Evolutionary conservation across 2,329 filamentous ascomycete species (phyloP).

Genomic region (Fusarium sp.): DNA sequence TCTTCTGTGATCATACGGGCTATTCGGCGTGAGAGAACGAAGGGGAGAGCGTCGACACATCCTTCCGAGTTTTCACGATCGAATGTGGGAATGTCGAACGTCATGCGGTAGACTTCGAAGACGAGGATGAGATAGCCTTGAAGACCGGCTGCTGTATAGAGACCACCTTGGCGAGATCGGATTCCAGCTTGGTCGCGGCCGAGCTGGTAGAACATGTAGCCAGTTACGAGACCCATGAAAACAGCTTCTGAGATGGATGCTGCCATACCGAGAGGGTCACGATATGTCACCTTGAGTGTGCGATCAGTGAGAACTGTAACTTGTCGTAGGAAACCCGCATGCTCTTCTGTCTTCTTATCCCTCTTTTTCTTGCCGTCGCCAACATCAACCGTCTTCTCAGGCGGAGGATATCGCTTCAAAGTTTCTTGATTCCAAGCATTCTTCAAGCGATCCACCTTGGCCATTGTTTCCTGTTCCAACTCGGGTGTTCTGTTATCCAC

Average conservation of each 20-base stretch:
- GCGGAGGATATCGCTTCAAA: constrained; percentile 41
- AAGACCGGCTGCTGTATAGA: constrained; percentile 77
- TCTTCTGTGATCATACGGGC: constrained; percentile 78
- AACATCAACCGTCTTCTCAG: constrained; percentile 23
- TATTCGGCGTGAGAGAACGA: constrained; percentile 75
- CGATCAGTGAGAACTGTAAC: constrained; percentile 74
- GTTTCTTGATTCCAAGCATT: constrained; percentile 66
- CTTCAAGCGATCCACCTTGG: constrained; percentile 71
- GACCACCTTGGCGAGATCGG: constrained; percentile 76
- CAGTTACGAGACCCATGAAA: constrained; percentile 76
- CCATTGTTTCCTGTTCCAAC: constrained; percentile 69
- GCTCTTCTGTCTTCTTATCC: constrained; percentile 49
- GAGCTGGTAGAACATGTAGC: constrained; percentile 78
- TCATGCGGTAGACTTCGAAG: constrained; percentile 81
- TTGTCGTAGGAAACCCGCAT: constrained; percentile 71
- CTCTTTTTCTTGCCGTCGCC: constrained; percentile 32
- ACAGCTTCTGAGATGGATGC: constrained; percentile 77
- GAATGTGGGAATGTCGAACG: constrained; percentile 79
- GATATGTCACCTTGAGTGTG: constrained; percentile 76
- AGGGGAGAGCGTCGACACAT: constrained; percentile 76
- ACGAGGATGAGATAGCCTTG: constrained; percentile 82
- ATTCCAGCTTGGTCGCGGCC: constrained; percentile 76
- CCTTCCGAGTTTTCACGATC: constrained; percentile 81
- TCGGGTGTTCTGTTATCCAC: constrained; percentile 78
- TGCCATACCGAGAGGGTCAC: constrained; percentile 81